Conservation (phyloP, 2,329 filamentous ascomycete species). For the Coniochaeta sp. region DNA sequence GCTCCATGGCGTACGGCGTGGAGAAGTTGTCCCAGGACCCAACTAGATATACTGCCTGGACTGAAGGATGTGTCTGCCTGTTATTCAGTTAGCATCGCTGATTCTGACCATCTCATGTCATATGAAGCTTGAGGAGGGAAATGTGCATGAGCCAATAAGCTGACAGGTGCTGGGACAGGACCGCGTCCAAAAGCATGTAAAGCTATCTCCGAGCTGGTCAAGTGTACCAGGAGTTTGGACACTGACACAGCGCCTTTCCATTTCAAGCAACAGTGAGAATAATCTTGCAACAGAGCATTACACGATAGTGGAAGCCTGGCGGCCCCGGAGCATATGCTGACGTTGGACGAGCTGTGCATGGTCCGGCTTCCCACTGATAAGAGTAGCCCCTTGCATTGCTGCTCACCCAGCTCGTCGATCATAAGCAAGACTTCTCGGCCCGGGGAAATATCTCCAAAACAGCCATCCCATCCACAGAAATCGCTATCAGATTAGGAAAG, state of each 20-base stretch:
- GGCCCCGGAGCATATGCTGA: neutral
- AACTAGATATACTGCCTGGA: constrained; percentile 67
- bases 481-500: neutral
- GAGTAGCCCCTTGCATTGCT: neutral
- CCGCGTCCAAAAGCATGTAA: neutral
- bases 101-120: neutral
- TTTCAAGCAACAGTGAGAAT: neutral
- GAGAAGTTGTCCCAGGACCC: constrained; percentile 96
- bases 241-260: neutral
- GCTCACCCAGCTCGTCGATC: neutral
- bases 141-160: neutral
- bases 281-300: neutral
- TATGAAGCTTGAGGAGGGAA: neutral
- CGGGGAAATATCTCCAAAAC: neutral
- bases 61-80: constrained; percentile 53
- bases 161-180: neutral
- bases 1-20: constrained; percentile 70
- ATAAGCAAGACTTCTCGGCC: neutral
- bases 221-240: neutral
- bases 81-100: neutral
- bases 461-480: neutral
- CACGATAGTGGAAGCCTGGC: neutral
- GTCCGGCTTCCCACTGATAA: neutral
- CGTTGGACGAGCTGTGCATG: neutral
- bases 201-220: neutral